Evolutionary conservation across 169 alveolate species (phyloP).

Genomic region (Eimeria tenella): DNA sequence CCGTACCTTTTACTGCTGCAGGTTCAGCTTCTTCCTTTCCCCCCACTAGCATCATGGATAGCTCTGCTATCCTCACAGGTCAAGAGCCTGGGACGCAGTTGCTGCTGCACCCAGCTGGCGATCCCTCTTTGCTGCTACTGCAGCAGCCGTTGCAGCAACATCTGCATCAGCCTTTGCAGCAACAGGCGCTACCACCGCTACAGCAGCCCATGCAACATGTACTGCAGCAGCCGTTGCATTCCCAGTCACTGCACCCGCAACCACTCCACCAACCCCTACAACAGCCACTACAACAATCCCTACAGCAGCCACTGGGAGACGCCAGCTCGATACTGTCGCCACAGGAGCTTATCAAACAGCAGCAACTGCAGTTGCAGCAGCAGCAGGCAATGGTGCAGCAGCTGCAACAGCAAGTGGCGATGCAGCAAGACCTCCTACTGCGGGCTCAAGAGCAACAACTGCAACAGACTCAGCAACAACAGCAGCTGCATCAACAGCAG

Average conservation of each 20-base stretch:
- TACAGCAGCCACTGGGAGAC: conserved; percentile 25
- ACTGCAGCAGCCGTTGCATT: conserved; percentile 9
- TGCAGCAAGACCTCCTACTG: conserved; percentile 67
- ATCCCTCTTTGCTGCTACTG: conserved; percentile 26
- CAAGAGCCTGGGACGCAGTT: conserved; percentile 29
- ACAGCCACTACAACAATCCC: neutral
- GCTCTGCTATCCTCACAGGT: neutral
- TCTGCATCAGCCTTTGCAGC: conserved; percentile 21
- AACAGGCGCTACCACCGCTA: conserved; percentile 52
- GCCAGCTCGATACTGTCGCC: conserved; percentile 42
- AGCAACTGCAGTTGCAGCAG: conserved; percentile 60
- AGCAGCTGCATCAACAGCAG: conserved; percentile 50
- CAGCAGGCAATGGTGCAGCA: conserved; percentile 71
- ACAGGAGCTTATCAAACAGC: conserved; percentile 55
- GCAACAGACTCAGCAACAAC: conserved; percentile 63
- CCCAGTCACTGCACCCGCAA: too few relatives aligned
- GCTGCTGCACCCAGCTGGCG: conserved; percentile 16
- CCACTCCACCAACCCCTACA: conserved; percentile 27
- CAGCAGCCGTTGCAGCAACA: conserved; percentile 35
- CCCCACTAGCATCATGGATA: neutral
- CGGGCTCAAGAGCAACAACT: conserved; percentile 68
- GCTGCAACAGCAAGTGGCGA: conserved; percentile 65
- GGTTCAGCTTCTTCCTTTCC: conserved; percentile 17
- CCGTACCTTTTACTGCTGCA: conserved; percentile 3
- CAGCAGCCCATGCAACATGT: conserved; percentile 33